These are phyloP conservation scores for Daucus carota DNA, from an alignment of 129 eudicot species.

Conservation along the genomic window DH1_v3.0 NC_030383.2:62568001-62568500, in stretches of 20 bases:
- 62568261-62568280: too few species aligned
- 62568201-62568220: too few species aligned
- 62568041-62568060: slow-evolving; percentile 58
- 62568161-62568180: not conserved
- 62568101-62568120: slow-evolving; percentile 54
- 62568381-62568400: slow-evolving; percentile 61
- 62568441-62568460: slow-evolving; percentile 48
- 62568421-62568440: slow-evolving; percentile 38
- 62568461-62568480: slow-evolving; percentile 39
- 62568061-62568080: slow-evolving; percentile 47
- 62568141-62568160: not conserved
- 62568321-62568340: too few species aligned
- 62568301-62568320: too few species aligned
- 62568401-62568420: slow-evolving; percentile 47
- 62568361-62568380: not conserved
- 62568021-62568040: slow-evolving; percentile 43
- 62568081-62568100: slow-evolving; percentile 47
- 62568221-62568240: too few species aligned
- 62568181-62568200: too few species aligned
- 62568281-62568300: too few species aligned
- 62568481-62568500: slow-evolving; percentile 38
- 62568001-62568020: slow-evolving; percentile 58
- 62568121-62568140: slow-evolving; percentile 55
- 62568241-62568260: too few species aligned
- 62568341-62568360: not conserved